phyloP scores from a whole-genome alignment of 2,329 filamentous ascomycete genomes.

The Leptosphaerulina australis region DNA sequence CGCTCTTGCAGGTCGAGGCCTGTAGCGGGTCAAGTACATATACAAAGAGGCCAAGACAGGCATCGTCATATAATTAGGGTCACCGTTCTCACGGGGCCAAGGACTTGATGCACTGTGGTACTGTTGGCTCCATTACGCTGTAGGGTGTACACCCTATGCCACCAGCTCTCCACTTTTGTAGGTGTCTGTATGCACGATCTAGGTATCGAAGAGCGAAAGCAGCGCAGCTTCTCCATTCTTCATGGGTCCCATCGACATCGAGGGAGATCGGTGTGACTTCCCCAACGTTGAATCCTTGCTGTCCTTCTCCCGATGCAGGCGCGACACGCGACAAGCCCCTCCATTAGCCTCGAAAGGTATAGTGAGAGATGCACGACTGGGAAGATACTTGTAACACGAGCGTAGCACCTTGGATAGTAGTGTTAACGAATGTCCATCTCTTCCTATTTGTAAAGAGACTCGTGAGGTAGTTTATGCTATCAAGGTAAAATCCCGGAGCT shows the following conservation, averaged over 20 bases:
- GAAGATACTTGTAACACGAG: slow-evolving; percentile 19
- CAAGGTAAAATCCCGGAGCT: not conserved
- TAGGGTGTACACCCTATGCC: not conserved
- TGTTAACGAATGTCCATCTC: slow-evolving; percentile 17
- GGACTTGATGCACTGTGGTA: slow-evolving; percentile 6
- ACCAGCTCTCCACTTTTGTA: slow-evolving; percentile 1
- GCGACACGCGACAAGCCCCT: slow-evolving; percentile 27
- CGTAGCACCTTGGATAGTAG: not conserved
- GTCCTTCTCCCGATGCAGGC: slow-evolving; percentile 40
- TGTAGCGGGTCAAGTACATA: not conserved
- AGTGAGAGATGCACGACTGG: slow-evolving; percentile 14
- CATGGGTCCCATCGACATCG: slow-evolving; percentile 21
- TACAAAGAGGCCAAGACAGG: slow-evolving; percentile 21
- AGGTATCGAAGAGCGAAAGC: not conserved
- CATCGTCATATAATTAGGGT: slow-evolving; percentile 18
- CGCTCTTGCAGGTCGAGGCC: slow-evolving; percentile 18
- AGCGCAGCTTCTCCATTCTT: slow-evolving; percentile 21
- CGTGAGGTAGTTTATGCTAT: slow-evolving; percentile 14
- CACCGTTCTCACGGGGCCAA: slow-evolving; percentile 3
- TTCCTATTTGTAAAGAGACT: slow-evolving; percentile 23
- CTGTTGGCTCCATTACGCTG: not conserved
- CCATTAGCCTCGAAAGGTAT: slow-evolving; percentile 21
- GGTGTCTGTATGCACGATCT: not conserved
- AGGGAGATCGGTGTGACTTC: slow-evolving; percentile 29
- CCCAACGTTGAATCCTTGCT: slow-evolving; percentile 19